phyloP scores from a whole-genome alignment of 495 filamentous ascomycete species.

The Rhypophila decipiens region DNA sequence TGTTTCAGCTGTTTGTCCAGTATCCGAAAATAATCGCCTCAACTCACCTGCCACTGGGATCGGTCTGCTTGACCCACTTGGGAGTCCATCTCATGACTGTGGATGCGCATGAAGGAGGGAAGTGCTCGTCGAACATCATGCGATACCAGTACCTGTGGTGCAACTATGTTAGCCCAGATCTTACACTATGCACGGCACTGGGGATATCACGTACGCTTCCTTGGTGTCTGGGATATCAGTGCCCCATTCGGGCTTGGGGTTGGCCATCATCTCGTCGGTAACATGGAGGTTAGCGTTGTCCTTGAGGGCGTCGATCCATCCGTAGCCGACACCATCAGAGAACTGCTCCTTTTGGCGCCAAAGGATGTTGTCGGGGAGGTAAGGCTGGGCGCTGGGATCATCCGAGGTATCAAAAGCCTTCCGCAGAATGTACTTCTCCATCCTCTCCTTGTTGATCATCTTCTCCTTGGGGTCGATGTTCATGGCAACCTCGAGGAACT shows the following conservation, averaged over 20 bases:
- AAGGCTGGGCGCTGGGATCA: slow-evolving; percentile 69
- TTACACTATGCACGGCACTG: too few relatives aligned
- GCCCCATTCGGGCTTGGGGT: slow-evolving; percentile 94
- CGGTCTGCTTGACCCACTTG: slow-evolving; percentile 94
- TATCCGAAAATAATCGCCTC: too few relatives aligned
- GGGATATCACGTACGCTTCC: slow-evolving; percentile 84
- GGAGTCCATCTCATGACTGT: slow-evolving; percentile 97
- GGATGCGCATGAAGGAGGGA: slow-evolving; percentile 81
- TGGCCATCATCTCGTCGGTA: slow-evolving; percentile 93
- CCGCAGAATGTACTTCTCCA: slow-evolving; percentile 96
- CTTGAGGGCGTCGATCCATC: slow-evolving; percentile 97
- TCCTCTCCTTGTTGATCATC: slow-evolving; percentile 83
- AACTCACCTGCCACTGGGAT: slow-evolving; percentile 85
- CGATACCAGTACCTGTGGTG: slow-evolving; percentile 91
- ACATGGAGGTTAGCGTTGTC: slow-evolving; percentile 83
- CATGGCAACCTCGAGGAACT: slow-evolving; percentile 88
- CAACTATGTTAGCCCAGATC: too few relatives aligned
- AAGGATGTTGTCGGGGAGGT: slow-evolving; percentile 89
- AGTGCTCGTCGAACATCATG: slow-evolving; percentile 96
- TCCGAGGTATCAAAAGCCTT: slow-evolving; percentile 94
- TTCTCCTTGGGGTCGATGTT: slow-evolving; percentile 89
- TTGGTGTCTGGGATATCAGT: slow-evolving; percentile 86
- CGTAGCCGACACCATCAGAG: slow-evolving; percentile 95
- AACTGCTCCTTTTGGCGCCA: slow-evolving; percentile 99
- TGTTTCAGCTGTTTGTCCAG: too few relatives aligned